Evolutionary conservation across 176 grass and related monocot species (phyloP).

Genomic region (Carex littledalei): DNA sequence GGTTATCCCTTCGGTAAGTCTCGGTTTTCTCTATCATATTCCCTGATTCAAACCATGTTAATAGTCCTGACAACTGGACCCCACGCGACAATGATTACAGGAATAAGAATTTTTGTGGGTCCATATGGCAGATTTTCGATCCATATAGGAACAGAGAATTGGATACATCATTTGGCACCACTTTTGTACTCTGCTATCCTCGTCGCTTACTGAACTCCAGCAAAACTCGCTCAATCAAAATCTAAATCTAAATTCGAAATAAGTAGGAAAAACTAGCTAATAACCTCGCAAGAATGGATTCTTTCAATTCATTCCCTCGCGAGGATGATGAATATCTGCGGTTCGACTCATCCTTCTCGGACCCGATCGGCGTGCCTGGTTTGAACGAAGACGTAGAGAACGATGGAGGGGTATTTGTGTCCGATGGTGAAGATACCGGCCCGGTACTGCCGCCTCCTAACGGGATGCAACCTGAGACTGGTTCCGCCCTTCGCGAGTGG

Average conservation of each 20-base stretch:
- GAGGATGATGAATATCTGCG: slow-evolving; percentile 21
- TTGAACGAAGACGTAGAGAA: slow-evolving; percentile 16
- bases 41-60: background rate
- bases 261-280: background rate
- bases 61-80: background rate
- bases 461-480: slow-evolving; percentile 71
- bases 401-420: slow-evolving; percentile 20
- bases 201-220: background rate
- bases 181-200: background rate
- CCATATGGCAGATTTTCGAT: background rate
- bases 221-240: background rate
- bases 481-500: slow-evolving; percentile 68
- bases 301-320: slow-evolving; percentile 5
- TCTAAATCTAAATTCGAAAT: background rate
- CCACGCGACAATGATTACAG: background rate
- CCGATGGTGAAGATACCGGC: slow-evolving; percentile 24
- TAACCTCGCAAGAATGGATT: background rate
- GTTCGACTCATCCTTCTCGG: slow-evolving; percentile 34
- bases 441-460: slow-evolving; percentile 45
- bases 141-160: background rate
- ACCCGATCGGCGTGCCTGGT: slow-evolving; percentile 5
- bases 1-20: background rate
- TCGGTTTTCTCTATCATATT: background rate
- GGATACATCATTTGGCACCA: background rate
- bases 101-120: background rate